Base-by-base conservation (phyloP, 306 rosid genomes). In the Prunus fruticosa region DNA sequence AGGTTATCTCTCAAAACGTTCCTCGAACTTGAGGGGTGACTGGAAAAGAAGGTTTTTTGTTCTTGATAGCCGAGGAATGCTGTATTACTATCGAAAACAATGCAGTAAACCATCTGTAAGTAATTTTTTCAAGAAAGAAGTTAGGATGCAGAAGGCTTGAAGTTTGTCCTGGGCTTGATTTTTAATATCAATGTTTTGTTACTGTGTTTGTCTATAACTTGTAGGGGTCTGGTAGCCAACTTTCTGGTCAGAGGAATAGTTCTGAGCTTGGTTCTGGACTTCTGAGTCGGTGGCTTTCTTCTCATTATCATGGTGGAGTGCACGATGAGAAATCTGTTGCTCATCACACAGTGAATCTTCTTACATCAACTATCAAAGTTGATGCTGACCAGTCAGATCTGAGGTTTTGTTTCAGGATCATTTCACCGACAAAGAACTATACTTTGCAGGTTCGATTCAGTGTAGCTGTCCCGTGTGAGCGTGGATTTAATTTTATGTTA, bases 11-110 rank as follows among this genome's bases (percentile, higher is more conserved):
- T 96, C 99, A 46, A 96, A 96, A 85, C 97, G 98, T 64, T 96
- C 99, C 28, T 96, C 99, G 58, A 96, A 91, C 79, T 87, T 96
- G 81, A 91, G 99, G 74, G 98, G 98, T 65, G 99, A 96, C 86
- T 96, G 99, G 99, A 96, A 96, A 87, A 91, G 99, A 86, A 89
- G 99, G 82, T 96, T 96, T 88, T 96, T 96, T 76, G 99, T 96
- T 87, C 99, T 96, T 85, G 99, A 96, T 82, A 96, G 99, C 76
- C 90, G 98, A 16, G 99, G 99, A 74, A 88, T 93, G 98, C 91
- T 96, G 76, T 96, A 96, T 84, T 96, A 96, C 88, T 96, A 96
- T 80, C 92, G 99, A 49, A 96, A 96, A 76, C 99, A 96, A 81
- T 65, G 79, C 83, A 87, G 93, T 88, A 96, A 96, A 88, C 79